These are phyloP conservation scores for Pestalotiopsis sp. DNA, from an alignment of 2,329 filamentous ascomycete species.

Conservation along the genomic window DNA sequence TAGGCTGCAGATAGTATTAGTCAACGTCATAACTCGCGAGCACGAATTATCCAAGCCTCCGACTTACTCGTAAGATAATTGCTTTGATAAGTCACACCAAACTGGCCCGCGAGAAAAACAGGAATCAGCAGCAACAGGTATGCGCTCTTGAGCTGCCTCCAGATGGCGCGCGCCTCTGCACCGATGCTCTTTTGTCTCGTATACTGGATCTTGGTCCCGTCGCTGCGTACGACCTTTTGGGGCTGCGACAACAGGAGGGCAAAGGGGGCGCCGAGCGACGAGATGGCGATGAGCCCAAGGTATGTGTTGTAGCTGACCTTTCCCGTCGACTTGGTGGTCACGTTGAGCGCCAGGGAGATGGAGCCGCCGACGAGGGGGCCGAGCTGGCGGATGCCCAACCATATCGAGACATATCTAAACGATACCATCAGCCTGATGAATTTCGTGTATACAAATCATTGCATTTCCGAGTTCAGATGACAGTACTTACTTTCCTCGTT, in stretches of 20 bases:
- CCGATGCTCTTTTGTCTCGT: neutral
- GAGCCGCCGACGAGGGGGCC: slow-evolving; percentile 2
- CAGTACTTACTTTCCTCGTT: neutral
- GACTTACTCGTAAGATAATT: slow-evolving; percentile 1
- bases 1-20: neutral
- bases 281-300: slow-evolving; percentile 3
- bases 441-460: neutral
- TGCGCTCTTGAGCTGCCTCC: slow-evolving; percentile 1
- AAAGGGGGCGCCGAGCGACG: neutral
- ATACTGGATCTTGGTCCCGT: slow-evolving; percentile 5
- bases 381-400: slow-evolving; percentile 1
- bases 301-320: slow-evolving; percentile 8
- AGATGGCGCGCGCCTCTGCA: neutral
- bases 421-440: too few species aligned
- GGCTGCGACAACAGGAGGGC: slow-evolving; percentile 2
- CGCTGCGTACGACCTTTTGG: slow-evolving; percentile 3
- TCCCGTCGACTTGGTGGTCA: slow-evolving; percentile 1
- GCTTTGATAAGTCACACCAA: slow-evolving; percentile 6
- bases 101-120: slow-evolving; percentile 1
- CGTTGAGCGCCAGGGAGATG: slow-evolving; percentile 3
- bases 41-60: too few species aligned
- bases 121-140: neutral
- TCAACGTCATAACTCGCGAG: neutral
- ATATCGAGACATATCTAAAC: neutral
- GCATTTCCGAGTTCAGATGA: neutral